phyloP scores from a whole-genome alignment of 2,329 filamentous ascomycete species.

The Blumeriella jaapii region DNA sequence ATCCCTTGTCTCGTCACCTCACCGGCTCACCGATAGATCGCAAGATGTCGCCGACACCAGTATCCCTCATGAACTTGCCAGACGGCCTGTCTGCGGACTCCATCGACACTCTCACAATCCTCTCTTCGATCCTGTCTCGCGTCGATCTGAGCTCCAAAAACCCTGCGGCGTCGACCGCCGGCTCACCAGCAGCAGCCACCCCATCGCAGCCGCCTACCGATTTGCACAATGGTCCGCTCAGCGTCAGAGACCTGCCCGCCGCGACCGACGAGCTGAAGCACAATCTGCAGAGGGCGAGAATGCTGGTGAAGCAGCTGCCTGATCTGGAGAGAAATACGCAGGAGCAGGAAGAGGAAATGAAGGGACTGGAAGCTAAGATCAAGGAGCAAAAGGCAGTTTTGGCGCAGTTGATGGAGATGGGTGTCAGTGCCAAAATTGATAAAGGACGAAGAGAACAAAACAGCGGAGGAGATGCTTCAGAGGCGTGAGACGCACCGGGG shows the following conservation, averaged over 20 bases:
- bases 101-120: conserved; percentile 75
- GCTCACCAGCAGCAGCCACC: conserved; percentile 22
- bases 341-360: conserved; percentile 63
- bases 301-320: conserved; percentile 51
- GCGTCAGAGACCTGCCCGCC: conserved; percentile 62
- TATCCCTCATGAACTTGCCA: conserved; percentile 31
- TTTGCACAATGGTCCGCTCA: conserved; percentile 19
- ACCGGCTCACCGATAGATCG: conserved; percentile 5
- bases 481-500: conserved; percentile 23
- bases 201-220: conserved; percentile 28
- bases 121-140: conserved; percentile 66
- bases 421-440: conserved; percentile 31
- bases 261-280: conserved; percentile 72
- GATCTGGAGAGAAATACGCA: conserved; percentile 55
- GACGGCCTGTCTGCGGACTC: conserved; percentile 65
- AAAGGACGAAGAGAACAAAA: conserved; percentile 24
- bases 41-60: conserved; percentile 25
- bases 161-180: conserved; percentile 18
- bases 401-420: conserved; percentile 40
- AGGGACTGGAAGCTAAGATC: conserved; percentile 52
- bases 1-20: not conserved
- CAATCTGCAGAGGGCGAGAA: conserved; percentile 68
- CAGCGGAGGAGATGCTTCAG: conserved; percentile 32
- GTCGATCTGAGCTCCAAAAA: conserved; percentile 38
- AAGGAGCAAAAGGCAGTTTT: conserved; percentile 49